Conservation (phyloP, 306 rosid species). For the Citrullus colocynthis region DNA sequence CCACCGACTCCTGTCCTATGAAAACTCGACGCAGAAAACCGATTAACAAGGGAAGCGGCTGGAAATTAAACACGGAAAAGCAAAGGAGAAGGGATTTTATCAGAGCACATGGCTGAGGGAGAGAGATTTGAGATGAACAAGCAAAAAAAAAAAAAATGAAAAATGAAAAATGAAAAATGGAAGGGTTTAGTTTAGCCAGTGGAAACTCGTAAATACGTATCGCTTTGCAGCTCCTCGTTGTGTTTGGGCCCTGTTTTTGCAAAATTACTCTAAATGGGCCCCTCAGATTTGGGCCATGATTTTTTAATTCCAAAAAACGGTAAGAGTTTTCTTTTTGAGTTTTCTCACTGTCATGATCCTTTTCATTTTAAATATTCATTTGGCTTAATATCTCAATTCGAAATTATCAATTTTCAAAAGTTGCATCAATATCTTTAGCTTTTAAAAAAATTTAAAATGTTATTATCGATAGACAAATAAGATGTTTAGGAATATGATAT, state of each 20-base stretch:
- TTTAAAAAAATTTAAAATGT: too few species aligned
- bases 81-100: background rate
- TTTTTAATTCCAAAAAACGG: too few species aligned
- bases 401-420: too few species aligned
- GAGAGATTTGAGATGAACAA: background rate
- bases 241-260: background rate
- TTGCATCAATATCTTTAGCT: too few species aligned
- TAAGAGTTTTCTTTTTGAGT: too few species aligned
- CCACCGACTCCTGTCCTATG: background rate
- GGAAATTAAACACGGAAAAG: background rate
- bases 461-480: too few species aligned
- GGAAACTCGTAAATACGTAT: background rate
- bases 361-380: too few species aligned
- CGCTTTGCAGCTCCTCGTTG: background rate
- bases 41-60: background rate
- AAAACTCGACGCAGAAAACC: background rate
- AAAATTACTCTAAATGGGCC: background rate
- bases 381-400: too few species aligned
- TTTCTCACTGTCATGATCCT: too few species aligned
- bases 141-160: too few species aligned
- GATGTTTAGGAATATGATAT: too few species aligned
- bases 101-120: background rate
- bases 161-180: background rate
- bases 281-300: background rate
- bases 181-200: constrained; percentile 2